Evolutionary conservation across 2,329 filamentous ascomycete genomes (phyloP), one percentile per base, ranked within the genome.

Genomic region (Pyrenophora seminiperda): DNA sequence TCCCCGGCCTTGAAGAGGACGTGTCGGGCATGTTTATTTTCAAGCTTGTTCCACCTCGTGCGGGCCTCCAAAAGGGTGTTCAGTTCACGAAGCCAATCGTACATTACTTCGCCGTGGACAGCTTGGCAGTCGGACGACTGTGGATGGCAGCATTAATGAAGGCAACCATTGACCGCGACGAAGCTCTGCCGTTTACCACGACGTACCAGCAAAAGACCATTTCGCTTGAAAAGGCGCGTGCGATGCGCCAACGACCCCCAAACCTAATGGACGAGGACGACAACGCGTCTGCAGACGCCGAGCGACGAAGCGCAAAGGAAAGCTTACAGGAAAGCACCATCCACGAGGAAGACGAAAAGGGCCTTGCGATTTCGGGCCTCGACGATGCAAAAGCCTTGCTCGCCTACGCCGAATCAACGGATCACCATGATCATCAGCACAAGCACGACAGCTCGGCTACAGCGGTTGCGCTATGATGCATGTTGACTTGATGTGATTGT

Each of bases 131-230:
- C 68, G 94, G 94, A 13, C 86, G 94, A 10, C 78, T 95, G 32
- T 99, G 94, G 94, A 99, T 99, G 94, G 94, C 91, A 4, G 94
- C 94, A 5, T 78, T 99, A 42, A 96, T 99, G 90, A 99, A 99
- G 76, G 94, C 94, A 9, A 99, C 94, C 1, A 99, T 99, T 63
- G 93, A 97, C 69, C 88, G 93, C 53, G 94, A 99, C 62, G 77
- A 84, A 65, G 83, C 83, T 3, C 83, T 88, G 54, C 84, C 88
- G 7, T 87, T 96, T 53, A 91, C 90, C 15, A 94, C 90, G 3
- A 96, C 91, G 3, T 97, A 97, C 75, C 93, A 96, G 70, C 92
- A 97, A 70, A 94, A 96, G 79, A 99, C 94, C 0, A 96, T 99
- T 47, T 94, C 89, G 19, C 83, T 99, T 5, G 83, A 87, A 47